phyloP scores from a whole-genome alignment of 78 protist species.

The Dictyostelium citrinum region DNA sequence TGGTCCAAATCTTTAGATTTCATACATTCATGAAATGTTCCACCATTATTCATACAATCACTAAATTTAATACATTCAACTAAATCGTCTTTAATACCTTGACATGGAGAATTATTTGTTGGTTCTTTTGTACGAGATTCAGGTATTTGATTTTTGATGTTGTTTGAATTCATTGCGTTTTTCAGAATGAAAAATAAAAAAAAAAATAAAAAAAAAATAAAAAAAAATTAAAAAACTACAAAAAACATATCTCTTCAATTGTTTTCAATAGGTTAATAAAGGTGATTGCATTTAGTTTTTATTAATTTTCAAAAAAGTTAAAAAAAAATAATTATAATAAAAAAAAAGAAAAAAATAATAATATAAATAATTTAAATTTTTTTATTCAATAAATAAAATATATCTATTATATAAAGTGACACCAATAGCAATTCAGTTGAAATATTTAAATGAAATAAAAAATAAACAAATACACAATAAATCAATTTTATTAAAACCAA shows the following conservation, averaged over 20 bases:
- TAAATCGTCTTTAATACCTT: conserved; percentile 35
- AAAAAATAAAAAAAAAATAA: not conserved
- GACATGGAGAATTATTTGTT: conserved; percentile 11
- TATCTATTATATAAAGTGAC: no score
- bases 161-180: not conserved
- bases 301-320: no score
- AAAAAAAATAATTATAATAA: not conserved
- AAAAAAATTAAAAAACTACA: not conserved
- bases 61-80: conserved; percentile 33
- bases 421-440: not conserved
- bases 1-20: conserved; percentile 25
- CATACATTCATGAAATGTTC: conserved; percentile 63
- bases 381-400: no score
- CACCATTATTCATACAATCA: conserved; percentile 48
- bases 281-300: no score
- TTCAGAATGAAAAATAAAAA: not conserved
- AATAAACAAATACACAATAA: no score
- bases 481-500: not conserved
- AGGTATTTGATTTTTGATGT: not conserved
- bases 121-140: not conserved
- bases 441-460: no score
- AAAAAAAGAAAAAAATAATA: not conserved
- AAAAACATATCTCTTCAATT: not conserved
- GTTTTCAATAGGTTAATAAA: no score
- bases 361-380: no score